Evolutionary conservation across 1,139 yeast species (phyloP), one percentile per base, ranked within the genome.

Genomic region (Taiozyma sp.): DNA sequence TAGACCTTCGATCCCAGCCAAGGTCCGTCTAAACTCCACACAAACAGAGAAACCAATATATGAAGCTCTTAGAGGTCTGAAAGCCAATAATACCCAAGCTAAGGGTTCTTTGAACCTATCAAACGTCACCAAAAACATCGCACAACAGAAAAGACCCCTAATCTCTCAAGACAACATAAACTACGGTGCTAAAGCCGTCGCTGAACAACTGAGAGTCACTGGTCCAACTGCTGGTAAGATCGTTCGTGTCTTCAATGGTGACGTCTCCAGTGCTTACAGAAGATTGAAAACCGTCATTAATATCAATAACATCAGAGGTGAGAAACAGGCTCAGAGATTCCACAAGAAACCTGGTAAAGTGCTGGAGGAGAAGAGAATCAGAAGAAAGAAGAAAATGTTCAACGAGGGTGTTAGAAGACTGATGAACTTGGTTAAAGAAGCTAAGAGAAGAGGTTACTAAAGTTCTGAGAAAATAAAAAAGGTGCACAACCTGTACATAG

Each of bases 401-500:
- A 71, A 72, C 64, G 69, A 69, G 56, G 81, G 80, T 43, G 71
- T 77, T 62, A 71, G 72, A 56, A 66, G 74, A 54, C 62, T 77
- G 52, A 73, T 78, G 58, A 66, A 64, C 19, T 68, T 75, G 43
- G 79, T 77, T 43, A 73, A 71, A 54, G 79, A 76, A 53, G 81
- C 81, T 37, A 77, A 72, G 62, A 74, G 81, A 66, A 76, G 74
- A 61, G 83, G 83, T 47, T 78, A 77, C 53, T 77, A 55, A 57
- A 19, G 16, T 1, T 14, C 1, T 28, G 21, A 10, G 21, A 35
- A 16, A 35, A 19, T 8, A 9, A 2, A 10, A 19, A 19, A 9
- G 26, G 45, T 22, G 34, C 19, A 35, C 24, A 42, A 19, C 16
- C 14, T 21, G 46, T 41, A 14, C 28, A 37, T 37, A 37, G 41